phyloP scores from a whole-genome alignment of 768 basidiomycete species.

The Amanita muscaria region DNA sequence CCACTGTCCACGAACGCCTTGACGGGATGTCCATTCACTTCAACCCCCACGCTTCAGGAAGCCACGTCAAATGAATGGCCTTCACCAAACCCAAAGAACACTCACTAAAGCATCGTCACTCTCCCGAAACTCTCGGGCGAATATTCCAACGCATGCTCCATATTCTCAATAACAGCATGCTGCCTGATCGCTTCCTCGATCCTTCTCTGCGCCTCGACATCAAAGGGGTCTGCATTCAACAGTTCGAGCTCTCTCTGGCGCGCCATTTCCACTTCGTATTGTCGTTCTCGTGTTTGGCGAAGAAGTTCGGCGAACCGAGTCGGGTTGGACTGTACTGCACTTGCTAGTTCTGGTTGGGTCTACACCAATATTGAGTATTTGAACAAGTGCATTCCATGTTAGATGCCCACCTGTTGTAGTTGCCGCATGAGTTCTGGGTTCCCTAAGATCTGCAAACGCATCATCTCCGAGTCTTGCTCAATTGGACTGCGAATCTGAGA shows the following conservation, averaged over 20 bases:
- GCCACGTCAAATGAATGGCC: background rate
- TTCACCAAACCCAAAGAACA: constrained; percentile 11
- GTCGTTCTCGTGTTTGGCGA: constrained; percentile 49
- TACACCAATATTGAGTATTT: constrained; percentile 19
- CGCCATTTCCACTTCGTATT: constrained; percentile 42
- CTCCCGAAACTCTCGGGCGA: constrained; percentile 89
- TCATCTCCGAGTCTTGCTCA: constrained; percentile 84
- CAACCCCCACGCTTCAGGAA: constrained; percentile 64
- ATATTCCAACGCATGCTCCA: constrained; percentile 90
- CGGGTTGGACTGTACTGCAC: constrained; percentile 61
- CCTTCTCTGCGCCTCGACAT: constrained; percentile 83
- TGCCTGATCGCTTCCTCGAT: constrained; percentile 93
- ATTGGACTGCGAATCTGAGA: constrained; percentile 55
- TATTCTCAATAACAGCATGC: constrained; percentile 84
- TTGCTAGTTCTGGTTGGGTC: constrained; percentile 76
- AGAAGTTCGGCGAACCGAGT: constrained; percentile 68
- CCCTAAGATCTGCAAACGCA: constrained; percentile 81
- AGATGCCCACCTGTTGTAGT: constrained; percentile 45
- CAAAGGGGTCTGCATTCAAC: constrained; percentile 83
- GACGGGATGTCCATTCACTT: constrained; percentile 84
- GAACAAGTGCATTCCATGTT: background rate
- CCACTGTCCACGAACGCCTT: constrained; percentile 99
- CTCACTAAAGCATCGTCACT: constrained; percentile 95
- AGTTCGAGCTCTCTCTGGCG: constrained; percentile 53
- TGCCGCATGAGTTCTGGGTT: constrained; percentile 74